Evolutionary conservation across 176 grass and related monocot genomes (phyloP).

Genomic region (Avena atlantica): DNA sequence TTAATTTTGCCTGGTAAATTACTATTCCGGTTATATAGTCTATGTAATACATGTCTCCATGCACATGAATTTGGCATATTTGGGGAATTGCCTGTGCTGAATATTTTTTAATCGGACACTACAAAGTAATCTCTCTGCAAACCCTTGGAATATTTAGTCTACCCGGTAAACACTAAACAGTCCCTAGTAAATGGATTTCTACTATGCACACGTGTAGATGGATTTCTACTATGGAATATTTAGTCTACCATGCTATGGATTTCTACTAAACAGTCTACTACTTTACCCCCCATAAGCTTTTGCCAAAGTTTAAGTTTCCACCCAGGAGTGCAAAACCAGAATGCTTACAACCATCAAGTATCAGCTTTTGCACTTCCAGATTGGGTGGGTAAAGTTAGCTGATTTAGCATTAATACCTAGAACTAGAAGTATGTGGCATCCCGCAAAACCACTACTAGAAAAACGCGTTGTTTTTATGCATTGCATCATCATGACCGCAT

Average conservation of each 20-base stretch:
- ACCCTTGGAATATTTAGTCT: background rate
- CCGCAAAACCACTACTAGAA: no score
- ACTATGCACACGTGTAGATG: no score
- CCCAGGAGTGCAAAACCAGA: background rate
- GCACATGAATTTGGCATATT: background rate
- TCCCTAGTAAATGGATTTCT: background rate
- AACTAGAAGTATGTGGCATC: no score
- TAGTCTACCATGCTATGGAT: no score
- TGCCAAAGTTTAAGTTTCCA: background rate
- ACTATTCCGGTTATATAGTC: no score
- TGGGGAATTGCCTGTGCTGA: background rate
- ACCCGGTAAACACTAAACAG: background rate
- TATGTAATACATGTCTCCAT: no score
- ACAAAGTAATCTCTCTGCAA: background rate
- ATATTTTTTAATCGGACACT: background rate
- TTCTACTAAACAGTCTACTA: no score
- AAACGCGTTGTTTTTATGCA: no score
- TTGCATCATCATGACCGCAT: no score
- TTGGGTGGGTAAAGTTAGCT: background rate
- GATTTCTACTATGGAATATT: no score
- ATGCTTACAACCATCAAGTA: background rate
- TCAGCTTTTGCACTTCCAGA: background rate
- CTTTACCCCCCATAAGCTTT: background rate
- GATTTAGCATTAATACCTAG: no score
- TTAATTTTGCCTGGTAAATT: background rate